phyloP scores from a whole-genome alignment of 495 filamentous ascomycete genomes.

The Annulohypoxylon stygium region DNA sequence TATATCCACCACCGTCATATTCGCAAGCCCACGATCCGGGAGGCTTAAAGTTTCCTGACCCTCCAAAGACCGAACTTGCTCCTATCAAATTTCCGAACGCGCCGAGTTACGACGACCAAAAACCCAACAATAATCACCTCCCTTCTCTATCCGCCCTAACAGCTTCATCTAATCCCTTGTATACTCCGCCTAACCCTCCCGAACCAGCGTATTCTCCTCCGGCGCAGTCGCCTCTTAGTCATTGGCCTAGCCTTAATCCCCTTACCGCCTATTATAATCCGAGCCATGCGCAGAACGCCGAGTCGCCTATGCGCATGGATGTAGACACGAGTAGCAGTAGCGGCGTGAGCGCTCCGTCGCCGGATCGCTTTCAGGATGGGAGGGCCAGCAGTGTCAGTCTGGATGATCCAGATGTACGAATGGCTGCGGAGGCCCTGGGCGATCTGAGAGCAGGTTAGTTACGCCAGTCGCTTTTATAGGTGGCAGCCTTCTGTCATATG shows the following conservation, averaged over 20 bases:
- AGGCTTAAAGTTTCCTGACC: constrained; percentile 52
- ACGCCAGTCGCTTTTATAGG: constrained; percentile 29
- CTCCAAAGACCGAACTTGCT: constrained; percentile 56
- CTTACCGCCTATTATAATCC: constrained; percentile 66
- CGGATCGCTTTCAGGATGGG: constrained; percentile 55
- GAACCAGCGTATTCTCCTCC: constrained; percentile 51
- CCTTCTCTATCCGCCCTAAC: constrained; percentile 62
- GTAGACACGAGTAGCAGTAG: constrained; percentile 54
- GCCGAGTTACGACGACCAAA: constrained; percentile 31
- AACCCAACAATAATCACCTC: constrained; percentile 41
- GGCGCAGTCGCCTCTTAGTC: constrained; percentile 44
- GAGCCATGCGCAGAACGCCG: constrained; percentile 54
- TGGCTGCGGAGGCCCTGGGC: constrained; percentile 87
- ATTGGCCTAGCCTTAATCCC: constrained; percentile 68
- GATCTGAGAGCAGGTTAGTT: constrained; percentile 83
- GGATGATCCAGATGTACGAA: constrained; percentile 83
- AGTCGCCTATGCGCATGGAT: constrained; percentile 53
- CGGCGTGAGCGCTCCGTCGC: constrained; percentile 57
- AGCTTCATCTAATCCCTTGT: constrained; percentile 43
- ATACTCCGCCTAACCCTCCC: constrained; percentile 45
- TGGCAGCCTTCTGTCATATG: constrained; percentile 34
- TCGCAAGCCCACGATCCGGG: constrained; percentile 57
- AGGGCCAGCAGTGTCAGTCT: constrained; percentile 72
- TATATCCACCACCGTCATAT: constrained; percentile 57
- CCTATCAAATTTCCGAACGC: constrained; percentile 55